Base-by-base conservation (phyloP, 495 filamentous ascomycete species). In the Penicillium macrosclerotiorum region DNA sequence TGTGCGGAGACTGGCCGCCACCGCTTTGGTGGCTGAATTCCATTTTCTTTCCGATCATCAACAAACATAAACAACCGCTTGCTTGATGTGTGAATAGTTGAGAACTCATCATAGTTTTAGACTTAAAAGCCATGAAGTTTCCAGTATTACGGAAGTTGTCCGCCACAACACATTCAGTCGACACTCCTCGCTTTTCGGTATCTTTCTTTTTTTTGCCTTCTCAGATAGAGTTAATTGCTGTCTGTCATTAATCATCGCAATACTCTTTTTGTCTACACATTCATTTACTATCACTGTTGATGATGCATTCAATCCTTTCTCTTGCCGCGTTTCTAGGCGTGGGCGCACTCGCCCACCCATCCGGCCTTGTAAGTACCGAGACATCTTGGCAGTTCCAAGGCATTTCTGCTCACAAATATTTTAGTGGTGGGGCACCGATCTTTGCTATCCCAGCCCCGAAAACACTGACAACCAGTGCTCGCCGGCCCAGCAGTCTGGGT, bases 381-480 rank as follows among this genome's bases (percentile, higher is more conserved):
- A 14, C 22, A 24, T 43, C 7, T 32, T 27, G 5, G 1, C 8
- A 8, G 25, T 35, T 9, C 26, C n/a, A n/a, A 26, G 12, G 34
- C n/a, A n/a, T n/a, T n/a, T 11, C 13, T 24, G 37, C 32, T 43
- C 9, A 45, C 47, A 31, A 7, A 39, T 18, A 12, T 47, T 16
- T 27, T 35, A 64, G 64, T 66, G 62, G 64, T 91, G 87, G 79
- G 66, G 69, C 54, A 72, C 76, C 46, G 76, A 82, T 42, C 60
- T 71, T 24, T 65, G 77, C 36, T 95, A 82, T 69, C 69, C 73
- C 30, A 85, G 76, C 67, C 89, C 90, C 5, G 70, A 71, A 31
- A 94, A 90, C 72, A 86, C 80, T 58, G 73, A 90, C 71, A 92
- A 94, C 67, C 61, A 82, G 31, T 95, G 90, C 69, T 79, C 74